Evolutionary conservation across 305 asterid species (phyloP).

Genomic region (Petunia hybrid): DNA sequence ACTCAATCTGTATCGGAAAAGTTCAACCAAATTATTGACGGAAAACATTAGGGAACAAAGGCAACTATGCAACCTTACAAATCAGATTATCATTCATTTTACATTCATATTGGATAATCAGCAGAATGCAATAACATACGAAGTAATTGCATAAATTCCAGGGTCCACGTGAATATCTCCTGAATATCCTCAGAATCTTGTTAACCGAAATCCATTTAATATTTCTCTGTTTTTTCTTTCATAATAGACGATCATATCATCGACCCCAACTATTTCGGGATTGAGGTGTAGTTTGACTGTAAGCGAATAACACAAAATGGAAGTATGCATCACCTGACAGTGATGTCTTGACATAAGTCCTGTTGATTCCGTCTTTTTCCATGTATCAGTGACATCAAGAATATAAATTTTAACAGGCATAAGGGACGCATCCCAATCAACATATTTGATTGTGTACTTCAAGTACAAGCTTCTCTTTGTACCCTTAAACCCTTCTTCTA

Average conservation of each 20-base stretch:
- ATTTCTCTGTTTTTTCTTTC: neutral
- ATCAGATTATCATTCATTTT: neutral
- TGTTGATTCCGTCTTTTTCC: constrained; percentile 41
- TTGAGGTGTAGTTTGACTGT: neutral
- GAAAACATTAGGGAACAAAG: neutral
- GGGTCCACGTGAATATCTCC: neutral
- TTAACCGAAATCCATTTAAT: neutral
- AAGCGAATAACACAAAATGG: neutral
- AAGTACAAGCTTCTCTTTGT: constrained; percentile 42
- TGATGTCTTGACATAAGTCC: constrained; percentile 42
- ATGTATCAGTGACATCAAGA: constrained; percentile 55
- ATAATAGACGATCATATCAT: neutral
- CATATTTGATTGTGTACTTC: constrained; percentile 56
- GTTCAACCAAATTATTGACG: neutral
- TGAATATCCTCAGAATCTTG: neutral
- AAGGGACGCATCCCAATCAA: constrained; percentile 52
- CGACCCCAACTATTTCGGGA: neutral
- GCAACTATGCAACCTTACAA: neutral
- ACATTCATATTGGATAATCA: neutral
- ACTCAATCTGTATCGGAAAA: constrained; percentile 50
- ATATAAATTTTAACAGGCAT: constrained; percentile 57
- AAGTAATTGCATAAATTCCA: neutral
- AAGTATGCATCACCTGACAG: constrained; percentile 46
- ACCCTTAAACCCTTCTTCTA: constrained; percentile 42
- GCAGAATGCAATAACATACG: neutral